Evolutionary conservation across 257 asterid species (phyloP).

Genomic region (Plantago elongata): DNA sequence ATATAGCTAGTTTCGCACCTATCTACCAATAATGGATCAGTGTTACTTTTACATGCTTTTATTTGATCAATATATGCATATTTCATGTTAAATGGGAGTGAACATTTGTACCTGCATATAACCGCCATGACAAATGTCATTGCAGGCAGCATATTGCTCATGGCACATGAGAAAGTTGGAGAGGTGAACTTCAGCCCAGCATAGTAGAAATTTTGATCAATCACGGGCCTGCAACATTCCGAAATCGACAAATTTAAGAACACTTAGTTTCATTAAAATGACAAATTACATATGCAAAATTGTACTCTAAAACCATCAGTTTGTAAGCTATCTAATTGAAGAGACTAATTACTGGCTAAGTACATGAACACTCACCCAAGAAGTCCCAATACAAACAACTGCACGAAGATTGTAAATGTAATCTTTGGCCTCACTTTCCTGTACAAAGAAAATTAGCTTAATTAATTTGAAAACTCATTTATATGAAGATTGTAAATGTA

Average conservation of each 20-base stretch:
- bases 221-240: conserved; percentile 61
- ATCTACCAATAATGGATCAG: not conserved
- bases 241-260: too few relatives aligned
- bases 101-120: conserved; percentile 43
- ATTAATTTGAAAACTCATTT: too few relatives aligned
- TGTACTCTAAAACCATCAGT: too few relatives aligned
- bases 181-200: conserved; percentile 79
- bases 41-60: too few relatives aligned
- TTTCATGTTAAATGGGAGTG: not conserved
- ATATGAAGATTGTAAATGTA: too few relatives aligned
- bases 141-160: conserved; percentile 58
- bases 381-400: conserved; percentile 6
- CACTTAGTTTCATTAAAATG: too few relatives aligned
- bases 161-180: conserved; percentile 78
- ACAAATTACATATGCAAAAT: too few relatives aligned
- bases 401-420: conserved; percentile 30
- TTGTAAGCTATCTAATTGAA: not conserved
- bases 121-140: conserved; percentile 84
- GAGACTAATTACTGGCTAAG: not conserved
- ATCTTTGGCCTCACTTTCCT: conserved; percentile 36
- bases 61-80: too few relatives aligned
- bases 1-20: not conserved
- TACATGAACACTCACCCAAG: conserved; percentile 6
- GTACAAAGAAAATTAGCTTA: not conserved
- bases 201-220: conserved; percentile 82